These are phyloP conservation scores for Ophiostoma ulmi DNA, from an alignment of 2,329 filamentous ascomycete species.

Conservation along the genomic window DNA sequence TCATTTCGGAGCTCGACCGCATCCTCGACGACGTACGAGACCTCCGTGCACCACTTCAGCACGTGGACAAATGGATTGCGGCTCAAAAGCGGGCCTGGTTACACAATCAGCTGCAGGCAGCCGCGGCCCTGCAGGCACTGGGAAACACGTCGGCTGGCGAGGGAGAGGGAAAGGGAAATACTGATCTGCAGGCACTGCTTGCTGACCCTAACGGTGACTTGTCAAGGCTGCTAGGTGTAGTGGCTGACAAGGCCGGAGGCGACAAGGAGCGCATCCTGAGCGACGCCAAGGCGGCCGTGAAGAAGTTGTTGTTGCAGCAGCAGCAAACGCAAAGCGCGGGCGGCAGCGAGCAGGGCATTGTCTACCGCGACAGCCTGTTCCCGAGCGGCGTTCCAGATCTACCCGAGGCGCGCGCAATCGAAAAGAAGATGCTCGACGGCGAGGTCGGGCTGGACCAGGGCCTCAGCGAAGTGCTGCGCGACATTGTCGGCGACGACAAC, in stretches of 20 bases:
- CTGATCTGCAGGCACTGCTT: constrained; percentile 14
- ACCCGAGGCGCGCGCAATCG: constrained; percentile 20
- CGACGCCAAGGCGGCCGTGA: constrained; percentile 23
- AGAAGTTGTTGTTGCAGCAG: constrained; percentile 18
- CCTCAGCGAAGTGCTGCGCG: constrained; percentile 23
- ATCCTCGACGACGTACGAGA: constrained; percentile 46
- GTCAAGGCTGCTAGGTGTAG: constrained; percentile 13
- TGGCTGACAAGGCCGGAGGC: neutral
- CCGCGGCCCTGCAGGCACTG: constrained; percentile 28
- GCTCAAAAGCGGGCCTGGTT: constrained; percentile 51
- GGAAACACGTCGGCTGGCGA: constrained; percentile 25
- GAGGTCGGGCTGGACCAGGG: constrained; percentile 23
- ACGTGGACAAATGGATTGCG: constrained; percentile 47
- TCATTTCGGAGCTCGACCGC: constrained; percentile 47
- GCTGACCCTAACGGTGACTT: constrained; percentile 25
- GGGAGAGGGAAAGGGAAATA: constrained; percentile 6
- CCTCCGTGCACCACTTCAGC: constrained; percentile 40
- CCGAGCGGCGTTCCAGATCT: constrained; percentile 13
- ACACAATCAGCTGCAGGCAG: constrained; percentile 28
- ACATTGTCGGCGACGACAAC: constrained; percentile 15
- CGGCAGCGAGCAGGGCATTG: constrained; percentile 24
- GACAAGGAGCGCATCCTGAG: constrained; percentile 13
- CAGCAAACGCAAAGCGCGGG: constrained; percentile 18
- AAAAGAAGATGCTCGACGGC: constrained; percentile 20
- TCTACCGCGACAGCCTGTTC: constrained; percentile 27